Evolutionary conservation across 345 rosid species (phyloP).

Genomic region (Garcia nutans): DNA sequence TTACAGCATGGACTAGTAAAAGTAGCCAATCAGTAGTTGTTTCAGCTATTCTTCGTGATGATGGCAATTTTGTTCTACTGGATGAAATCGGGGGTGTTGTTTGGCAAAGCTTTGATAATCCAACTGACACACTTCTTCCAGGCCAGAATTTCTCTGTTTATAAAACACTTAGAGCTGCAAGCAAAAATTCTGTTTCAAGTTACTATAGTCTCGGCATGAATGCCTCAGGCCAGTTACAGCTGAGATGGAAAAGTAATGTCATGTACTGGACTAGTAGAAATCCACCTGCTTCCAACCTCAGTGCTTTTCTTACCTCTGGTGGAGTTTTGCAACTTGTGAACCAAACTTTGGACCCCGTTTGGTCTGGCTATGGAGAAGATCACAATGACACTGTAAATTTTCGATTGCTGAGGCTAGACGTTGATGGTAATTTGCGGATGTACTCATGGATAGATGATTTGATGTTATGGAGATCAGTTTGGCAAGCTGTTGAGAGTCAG

Average conservation of each 20-base stretch:
- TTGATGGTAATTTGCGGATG: conserved; percentile 77
- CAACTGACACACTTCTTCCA: conserved; percentile 69
- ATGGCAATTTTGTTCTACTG: conserved; percentile 71
- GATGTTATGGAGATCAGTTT: conserved; percentile 63
- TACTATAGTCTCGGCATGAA: conserved; percentile 65
- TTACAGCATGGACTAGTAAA: conserved; percentile 55
- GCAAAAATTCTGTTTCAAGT: conserved; percentile 56
- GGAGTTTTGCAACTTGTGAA: conserved; percentile 58
- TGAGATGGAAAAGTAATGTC: conserved; percentile 67
- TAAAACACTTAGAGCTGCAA: conserved; percentile 57
- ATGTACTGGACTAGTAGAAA: conserved; percentile 55
- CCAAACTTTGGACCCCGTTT: conserved; percentile 39
- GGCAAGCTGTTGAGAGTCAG: conserved; percentile 92
- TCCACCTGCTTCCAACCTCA: conserved; percentile 37
- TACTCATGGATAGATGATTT: conserved; percentile 61
- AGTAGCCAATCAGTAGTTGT: conserved; percentile 52
- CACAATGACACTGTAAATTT: conserved; percentile 59
- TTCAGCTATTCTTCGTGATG: conserved; percentile 56
- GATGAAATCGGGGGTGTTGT: conserved; percentile 39
- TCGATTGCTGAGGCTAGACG: conserved; percentile 67
- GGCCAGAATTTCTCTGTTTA: conserved; percentile 53
- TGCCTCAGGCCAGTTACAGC: conserved; percentile 51
- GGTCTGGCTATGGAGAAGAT: conserved; percentile 70
- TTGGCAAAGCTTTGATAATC: conserved; percentile 80
- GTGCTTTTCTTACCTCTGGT: conserved; percentile 55